Percentiles rank a stretch among this genome's conserved stretches.
Conservation (phyloP, 305 asterid genomes). For the Fraxinus greggii region DNA sequence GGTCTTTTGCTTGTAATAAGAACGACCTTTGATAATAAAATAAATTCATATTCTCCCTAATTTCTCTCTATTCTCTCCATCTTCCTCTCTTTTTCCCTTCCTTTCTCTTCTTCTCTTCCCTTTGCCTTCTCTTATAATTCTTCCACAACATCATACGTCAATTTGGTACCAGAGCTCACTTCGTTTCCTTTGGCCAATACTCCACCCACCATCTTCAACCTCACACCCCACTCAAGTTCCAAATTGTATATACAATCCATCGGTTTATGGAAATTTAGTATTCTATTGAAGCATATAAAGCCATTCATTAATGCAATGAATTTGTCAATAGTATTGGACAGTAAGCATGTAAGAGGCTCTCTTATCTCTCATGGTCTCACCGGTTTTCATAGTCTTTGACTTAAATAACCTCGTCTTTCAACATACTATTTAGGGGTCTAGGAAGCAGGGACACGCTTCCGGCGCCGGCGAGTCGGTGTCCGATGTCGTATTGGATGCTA, state of each 20-base stretch:
- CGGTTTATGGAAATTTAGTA: neutral
- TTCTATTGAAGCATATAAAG: neutral
- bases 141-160: neutral
- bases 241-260: neutral
- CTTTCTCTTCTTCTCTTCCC: neutral
- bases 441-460: neutral
- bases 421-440: neutral
- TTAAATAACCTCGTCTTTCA: neutral
- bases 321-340: neutral
- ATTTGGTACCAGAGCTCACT: neutral
- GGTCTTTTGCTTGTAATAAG: neutral
- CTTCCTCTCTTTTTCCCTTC: neutral
- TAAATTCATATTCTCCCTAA: neutral
- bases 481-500: neutral
- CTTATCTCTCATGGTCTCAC: neutral
- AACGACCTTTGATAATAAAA: neutral
- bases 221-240: neutral
- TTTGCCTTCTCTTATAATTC: neutral
- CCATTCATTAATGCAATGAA: neutral
- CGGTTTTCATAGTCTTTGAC: neutral
- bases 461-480: neutral
- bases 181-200: neutral
- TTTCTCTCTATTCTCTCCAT: neutral
- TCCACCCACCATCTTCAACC: neutral
- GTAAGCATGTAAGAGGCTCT: neutral